Evolutionary conservation across 768 basidiomycete genomes (phyloP), one percentile per base, ranked within the genome.

Genomic region (Pholiota conissans): DNA sequence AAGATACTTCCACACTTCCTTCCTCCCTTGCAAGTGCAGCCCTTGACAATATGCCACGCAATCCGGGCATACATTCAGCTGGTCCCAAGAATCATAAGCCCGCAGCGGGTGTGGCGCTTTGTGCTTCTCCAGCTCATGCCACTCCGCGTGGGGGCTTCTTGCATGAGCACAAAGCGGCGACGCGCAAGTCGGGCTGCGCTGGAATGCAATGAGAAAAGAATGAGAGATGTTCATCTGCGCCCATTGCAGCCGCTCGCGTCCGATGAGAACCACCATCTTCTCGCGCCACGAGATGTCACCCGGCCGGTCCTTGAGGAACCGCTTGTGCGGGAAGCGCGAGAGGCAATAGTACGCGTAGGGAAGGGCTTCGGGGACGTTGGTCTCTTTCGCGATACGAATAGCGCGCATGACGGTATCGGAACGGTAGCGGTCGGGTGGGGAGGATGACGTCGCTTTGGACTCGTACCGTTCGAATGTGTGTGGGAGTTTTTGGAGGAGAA

Each of bases 311-410:
- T 72, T 66, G 49, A 78, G 72, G 49, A 78, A 68, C 3, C 77
- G 71, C 11, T 70, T 67, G 28, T 74, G 69, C 11, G 71, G 68
- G 58, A 78, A 73, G 9, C 76, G 75, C 9, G 79, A 78, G 35
- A 82, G 68, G 65, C 78, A 78, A 65, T 83, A 83, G 63, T 74
- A 82, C 0, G 77, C 75, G 60, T 80, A 80, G 0, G 82, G 82
- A 3, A 84, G 70, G 18, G 79, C 65, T 16, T 70, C 66, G 16
- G 69, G 72, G 14, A 81, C 64, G 52, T 73, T 67, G 49, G 69
- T 77, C 30, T 74, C 71, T 45, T 72, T 73, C 0, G 79, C 81
- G 30, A 84, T 74, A 30, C 67, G 56, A 51, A 82, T 78, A 5
- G 76, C 72, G 14, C 74, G 75, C 74, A 78, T 78, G 55, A 80